Evolutionary conservation across 306 rosid species (phyloP).

Genomic region (Cyclanthera cordifolia): DNA sequence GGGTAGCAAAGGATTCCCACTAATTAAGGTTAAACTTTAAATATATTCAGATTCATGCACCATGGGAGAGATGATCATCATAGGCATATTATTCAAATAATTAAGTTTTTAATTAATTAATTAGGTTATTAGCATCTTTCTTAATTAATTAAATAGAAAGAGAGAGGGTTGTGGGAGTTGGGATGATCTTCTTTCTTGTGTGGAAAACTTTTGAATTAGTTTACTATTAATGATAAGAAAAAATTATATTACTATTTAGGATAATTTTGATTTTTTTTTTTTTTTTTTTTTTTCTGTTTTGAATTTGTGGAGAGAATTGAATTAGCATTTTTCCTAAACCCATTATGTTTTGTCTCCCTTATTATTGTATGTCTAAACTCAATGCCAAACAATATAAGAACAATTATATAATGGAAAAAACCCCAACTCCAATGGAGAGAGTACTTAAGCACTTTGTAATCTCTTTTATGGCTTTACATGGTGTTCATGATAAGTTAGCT

Average conservation of each 20-base stretch:
- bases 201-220: neutral
- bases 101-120: constrained; percentile 2
- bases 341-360: constrained; percentile 15
- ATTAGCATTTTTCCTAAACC: neutral
- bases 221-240: no score
- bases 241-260: neutral
- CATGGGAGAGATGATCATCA: neutral
- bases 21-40: neutral
- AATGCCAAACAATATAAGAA: constrained; percentile 12
- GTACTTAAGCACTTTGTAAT: constrained; percentile 1
- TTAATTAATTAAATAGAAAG: neutral
- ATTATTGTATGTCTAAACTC: neutral
- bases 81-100: neutral
- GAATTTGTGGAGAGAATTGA: neutral
- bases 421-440: neutral
- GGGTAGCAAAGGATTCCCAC: neutral
- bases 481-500: neutral
- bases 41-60: constrained; percentile 5
- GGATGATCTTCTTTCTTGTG: neutral
- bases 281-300: no score
- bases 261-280: no score
- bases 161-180: neutral
- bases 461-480: constrained; percentile 7
- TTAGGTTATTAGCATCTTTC: constrained; percentile 6
- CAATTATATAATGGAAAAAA: neutral